Evolutionary conservation across 371 early-diverging fungal species (phyloP).

Genomic region (Zychaea mexicana): DNA sequence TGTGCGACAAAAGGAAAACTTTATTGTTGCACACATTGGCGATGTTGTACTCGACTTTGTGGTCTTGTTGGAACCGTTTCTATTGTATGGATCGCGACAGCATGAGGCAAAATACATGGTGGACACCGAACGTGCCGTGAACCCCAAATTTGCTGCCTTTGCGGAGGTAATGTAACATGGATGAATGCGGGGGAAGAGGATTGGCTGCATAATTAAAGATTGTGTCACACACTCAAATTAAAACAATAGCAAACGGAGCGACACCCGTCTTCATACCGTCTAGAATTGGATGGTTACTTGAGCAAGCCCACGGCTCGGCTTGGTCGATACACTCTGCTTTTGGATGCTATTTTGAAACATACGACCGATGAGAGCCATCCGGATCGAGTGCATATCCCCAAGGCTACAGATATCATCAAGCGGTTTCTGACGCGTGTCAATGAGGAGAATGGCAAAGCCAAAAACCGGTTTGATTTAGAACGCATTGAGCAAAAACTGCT

Average conservation of each 20-base stretch:
- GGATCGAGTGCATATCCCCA: conserved; percentile 72
- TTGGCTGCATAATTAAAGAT: neutral
- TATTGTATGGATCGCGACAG: conserved; percentile 88
- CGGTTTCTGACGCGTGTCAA: conserved; percentile 65
- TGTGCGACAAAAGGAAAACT: conserved; percentile 72
- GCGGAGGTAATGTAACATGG: no score
- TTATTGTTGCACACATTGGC: conserved; percentile 79
- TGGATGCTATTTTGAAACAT: conserved; percentile 85
- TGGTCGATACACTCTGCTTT: conserved; percentile 87
- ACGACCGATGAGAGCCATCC: conserved; percentile 75
- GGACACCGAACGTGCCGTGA: conserved; percentile 35
- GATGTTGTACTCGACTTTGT: conserved; percentile 81
- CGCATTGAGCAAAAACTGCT: conserved; percentile 41
- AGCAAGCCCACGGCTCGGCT: conserved; percentile 85
- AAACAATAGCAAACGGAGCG: conserved; percentile 31
- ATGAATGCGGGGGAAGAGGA: no score
- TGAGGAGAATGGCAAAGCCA: conserved; percentile 37
- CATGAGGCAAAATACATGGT: conserved; percentile 67
- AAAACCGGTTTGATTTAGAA: conserved; percentile 43
- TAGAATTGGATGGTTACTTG: conserved; percentile 83
- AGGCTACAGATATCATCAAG: conserved; percentile 76
- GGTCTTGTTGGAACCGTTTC: conserved; percentile 74
- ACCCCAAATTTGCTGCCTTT: conserved; percentile 38
- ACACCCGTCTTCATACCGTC: conserved; percentile 60
- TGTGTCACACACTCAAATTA: neutral